Evolutionary conservation across 1,284 basidiomycete genomes (phyloP).

Genomic region (Naganishia sp.): DNA sequence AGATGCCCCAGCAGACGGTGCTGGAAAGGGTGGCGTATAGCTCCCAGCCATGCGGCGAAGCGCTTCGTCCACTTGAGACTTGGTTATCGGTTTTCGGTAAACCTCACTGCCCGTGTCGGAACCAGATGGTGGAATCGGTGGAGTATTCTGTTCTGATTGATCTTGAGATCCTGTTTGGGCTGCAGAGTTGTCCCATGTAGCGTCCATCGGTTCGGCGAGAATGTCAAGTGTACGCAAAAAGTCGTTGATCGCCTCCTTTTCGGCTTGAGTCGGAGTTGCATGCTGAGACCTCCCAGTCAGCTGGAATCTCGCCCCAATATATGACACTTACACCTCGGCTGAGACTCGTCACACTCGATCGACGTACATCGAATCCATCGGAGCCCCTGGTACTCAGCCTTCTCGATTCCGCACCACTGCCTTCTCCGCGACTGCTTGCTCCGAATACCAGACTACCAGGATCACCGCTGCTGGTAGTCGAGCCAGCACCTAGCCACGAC

Average conservation of each 20-base stretch:
- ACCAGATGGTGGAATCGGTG: neutral
- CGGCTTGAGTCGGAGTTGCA: constrained; percentile 42
- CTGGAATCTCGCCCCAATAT: constrained; percentile 21
- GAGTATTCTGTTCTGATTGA: neutral
- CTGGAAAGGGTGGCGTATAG: constrained; percentile 37
- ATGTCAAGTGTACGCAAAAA: constrained; percentile 52
- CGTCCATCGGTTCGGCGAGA: constrained; percentile 43
- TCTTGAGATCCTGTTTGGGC: constrained; percentile 31
- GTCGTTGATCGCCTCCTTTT: constrained; percentile 51
- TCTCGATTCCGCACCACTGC: constrained; percentile 32
- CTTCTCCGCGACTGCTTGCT: constrained; percentile 38
- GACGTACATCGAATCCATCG: constrained; percentile 12
- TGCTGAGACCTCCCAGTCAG: constrained; percentile 38
- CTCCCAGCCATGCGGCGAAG: constrained; percentile 48
- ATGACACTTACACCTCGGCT: constrained; percentile 24
- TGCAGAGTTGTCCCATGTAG: constrained; percentile 34
- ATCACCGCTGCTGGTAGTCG: constrained; percentile 34
- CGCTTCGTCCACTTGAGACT: constrained; percentile 48
- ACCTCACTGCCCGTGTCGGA: constrained; percentile 27
- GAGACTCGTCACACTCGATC: constrained; percentile 22
- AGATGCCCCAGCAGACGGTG: constrained; percentile 24
- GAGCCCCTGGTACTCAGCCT: constrained; percentile 22
- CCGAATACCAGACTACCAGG: constrained; percentile 34
- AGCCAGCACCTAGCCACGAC: constrained; percentile 31
- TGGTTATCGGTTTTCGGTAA: constrained; percentile 45